phyloP scores from a whole-genome alignment of 1,139 yeast genomes.

The Yamadazyma pseudoaaseri region DNA sequence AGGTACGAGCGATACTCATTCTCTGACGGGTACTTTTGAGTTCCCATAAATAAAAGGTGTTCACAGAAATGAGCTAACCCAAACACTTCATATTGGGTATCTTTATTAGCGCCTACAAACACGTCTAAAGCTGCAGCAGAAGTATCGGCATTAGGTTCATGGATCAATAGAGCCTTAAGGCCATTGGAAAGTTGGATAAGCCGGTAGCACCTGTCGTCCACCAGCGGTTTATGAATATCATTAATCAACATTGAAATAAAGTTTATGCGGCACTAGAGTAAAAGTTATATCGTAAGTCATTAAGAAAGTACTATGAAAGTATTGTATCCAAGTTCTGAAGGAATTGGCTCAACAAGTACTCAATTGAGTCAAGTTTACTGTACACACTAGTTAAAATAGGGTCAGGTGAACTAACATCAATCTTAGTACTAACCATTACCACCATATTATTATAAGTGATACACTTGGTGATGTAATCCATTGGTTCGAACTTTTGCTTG shows the following conservation, averaged over 20 bases:
- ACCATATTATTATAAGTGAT: conserved; percentile 40
- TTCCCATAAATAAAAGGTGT: conserved; percentile 96
- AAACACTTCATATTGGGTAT: conserved; percentile 62
- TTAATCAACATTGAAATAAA: too few relatives aligned
- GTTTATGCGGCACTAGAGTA: too few relatives aligned
- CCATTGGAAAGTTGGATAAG: conserved; percentile 65
- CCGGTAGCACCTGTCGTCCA: conserved; percentile 77
- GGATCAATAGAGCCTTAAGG: conserved; percentile 72
- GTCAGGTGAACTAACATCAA: conserved; percentile 45
- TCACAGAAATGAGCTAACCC: conserved; percentile 98
- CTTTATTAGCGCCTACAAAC: conserved; percentile 85
- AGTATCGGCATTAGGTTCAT: conserved; percentile 81
- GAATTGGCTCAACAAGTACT: conserved; percentile 34
- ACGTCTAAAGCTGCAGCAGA: conserved; percentile 94
- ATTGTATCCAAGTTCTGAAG: conserved; percentile 19
- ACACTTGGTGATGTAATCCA: conserved; percentile 46
- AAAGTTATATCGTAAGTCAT: too few relatives aligned
- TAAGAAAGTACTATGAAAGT: too few relatives aligned
- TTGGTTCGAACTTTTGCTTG: conserved; percentile 33
- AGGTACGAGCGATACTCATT: conserved; percentile 81
- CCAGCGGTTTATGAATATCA: conserved; percentile 54
- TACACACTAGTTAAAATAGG: conserved; percentile 45
- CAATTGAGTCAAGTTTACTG: conserved; percentile 44
- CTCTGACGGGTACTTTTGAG: conserved; percentile 85
- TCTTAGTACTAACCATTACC: conserved; percentile 43